Conservation (phyloP, 1,284 basidiomycete species). For the Sporisorium sorghi region DNA sequence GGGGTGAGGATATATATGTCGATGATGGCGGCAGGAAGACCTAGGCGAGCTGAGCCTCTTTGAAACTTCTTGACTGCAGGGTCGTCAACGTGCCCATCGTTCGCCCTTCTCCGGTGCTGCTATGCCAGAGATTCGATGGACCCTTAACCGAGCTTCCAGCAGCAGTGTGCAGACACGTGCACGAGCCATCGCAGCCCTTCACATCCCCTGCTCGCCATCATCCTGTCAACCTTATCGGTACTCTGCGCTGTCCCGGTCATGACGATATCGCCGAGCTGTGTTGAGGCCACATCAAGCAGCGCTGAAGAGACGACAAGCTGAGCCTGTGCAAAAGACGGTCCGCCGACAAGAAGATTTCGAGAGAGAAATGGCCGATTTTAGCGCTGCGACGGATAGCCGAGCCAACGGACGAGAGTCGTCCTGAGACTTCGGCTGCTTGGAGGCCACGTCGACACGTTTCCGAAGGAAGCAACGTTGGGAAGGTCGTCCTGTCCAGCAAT, state of each 20-base stretch:
- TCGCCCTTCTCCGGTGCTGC: background rate
- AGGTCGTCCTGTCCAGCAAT: background rate
- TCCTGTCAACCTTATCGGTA: background rate
- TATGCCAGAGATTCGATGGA: conserved; percentile 1
- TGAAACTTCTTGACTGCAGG: background rate
- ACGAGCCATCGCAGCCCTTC: conserved; percentile 10
- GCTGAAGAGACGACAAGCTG: background rate
- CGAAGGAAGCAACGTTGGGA: background rate
- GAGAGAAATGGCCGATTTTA: background rate
- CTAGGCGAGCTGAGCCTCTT: background rate
- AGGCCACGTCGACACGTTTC: conserved; percentile 4
- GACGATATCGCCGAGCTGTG: background rate
- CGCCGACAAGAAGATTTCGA: background rate
- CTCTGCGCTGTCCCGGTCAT: background rate
- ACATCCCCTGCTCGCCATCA: background rate
- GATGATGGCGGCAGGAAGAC: background rate
- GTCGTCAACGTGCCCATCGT: conserved; percentile 12
- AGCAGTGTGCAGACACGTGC: conserved; percentile 1
- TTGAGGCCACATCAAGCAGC: background rate
- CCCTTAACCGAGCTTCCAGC: conserved; percentile 15
- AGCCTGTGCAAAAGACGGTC: background rate
- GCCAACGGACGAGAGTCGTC: background rate
- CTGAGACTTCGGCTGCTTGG: background rate
- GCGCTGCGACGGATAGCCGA: conserved; percentile 3
- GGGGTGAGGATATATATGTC: background rate